phyloP scores from a whole-genome alignment of 108 stramenopile species.

The Cyclotella choctawhatcheeana region DNA sequence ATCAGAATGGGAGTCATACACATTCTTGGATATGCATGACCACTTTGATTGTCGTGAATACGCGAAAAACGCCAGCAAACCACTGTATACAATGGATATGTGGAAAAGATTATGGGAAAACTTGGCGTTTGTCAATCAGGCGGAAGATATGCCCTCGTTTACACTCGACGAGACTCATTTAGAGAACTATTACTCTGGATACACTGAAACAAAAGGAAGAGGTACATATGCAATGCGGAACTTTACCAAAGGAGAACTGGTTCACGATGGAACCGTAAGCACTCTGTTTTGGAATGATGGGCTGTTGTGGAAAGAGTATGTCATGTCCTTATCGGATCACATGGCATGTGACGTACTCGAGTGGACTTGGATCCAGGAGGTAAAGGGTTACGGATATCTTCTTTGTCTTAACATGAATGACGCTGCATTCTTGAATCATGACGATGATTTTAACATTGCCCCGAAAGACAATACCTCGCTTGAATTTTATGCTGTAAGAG shows the following conservation, averaged over 20 bases:
- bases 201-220: constrained; percentile 16
- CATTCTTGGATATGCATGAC: constrained; percentile 5
- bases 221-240: constrained; percentile 30
- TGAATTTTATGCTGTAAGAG: constrained; percentile 18
- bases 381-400: constrained; percentile 1
- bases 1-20: constrained; percentile 2
- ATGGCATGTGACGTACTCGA: constrained; percentile 39
- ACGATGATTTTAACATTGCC: constrained; percentile 14
- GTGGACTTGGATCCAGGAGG: constrained; percentile 35
- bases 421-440: constrained; percentile 24
- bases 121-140: neutral
- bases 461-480: neutral
- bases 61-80: neutral
- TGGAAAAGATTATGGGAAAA: constrained; percentile 7
- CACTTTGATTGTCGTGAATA: constrained; percentile 19
- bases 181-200: constrained; percentile 3
- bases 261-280: constrained; percentile 24
- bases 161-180: constrained; percentile 5
- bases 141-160: neutral
- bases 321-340: constrained; percentile 17
- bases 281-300: constrained; percentile 26
- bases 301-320: neutral
- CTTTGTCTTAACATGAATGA: constrained; percentile 23
- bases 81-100: constrained; percentile 3
- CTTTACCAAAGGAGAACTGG: constrained; percentile 32